phyloP scores from a whole-genome alignment of 495 filamentous ascomycete genomes.

The Penicillium ucsense region DNA sequence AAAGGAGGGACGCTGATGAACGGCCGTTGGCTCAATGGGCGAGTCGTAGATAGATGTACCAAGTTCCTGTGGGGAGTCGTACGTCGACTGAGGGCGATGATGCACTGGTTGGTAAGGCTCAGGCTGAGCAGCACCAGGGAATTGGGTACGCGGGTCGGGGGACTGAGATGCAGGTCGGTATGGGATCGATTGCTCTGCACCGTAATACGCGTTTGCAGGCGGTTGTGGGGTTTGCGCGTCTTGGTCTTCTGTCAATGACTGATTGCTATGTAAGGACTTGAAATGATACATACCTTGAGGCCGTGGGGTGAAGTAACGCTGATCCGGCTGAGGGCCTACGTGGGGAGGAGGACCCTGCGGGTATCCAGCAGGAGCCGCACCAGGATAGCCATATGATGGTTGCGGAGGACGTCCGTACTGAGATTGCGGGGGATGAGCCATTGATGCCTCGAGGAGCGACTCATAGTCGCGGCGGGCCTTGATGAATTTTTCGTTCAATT shows the following conservation, averaged over 20 bases:
- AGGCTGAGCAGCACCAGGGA: constrained; percentile 26
- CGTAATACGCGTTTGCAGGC: constrained; percentile 24
- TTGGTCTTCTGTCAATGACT: constrained; percentile 4
- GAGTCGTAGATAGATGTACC: constrained; percentile 79
- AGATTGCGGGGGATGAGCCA: constrained; percentile 75
- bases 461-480: constrained; percentile 96
- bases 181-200: constrained; percentile 24
- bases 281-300: constrained; percentile 35
- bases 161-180: constrained; percentile 33
- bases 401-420: constrained; percentile 59
- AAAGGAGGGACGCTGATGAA: constrained; percentile 33
- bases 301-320: constrained; percentile 60
- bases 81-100: constrained; percentile 60
- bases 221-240: constrained; percentile 24
- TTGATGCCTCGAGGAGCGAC: constrained; percentile 86
- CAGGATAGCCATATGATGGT: constrained; percentile 54
- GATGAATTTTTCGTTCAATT: constrained; percentile 98
- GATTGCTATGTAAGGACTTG: background rate
- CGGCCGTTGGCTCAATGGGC: constrained; percentile 43
- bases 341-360: constrained; percentile 36
- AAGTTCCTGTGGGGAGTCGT: constrained; percentile 72
- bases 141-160: constrained; percentile 35
- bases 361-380: constrained; percentile 39
- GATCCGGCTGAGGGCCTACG: constrained; percentile 50
- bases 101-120: constrained; percentile 35